Base-by-base conservation (phyloP, 345 rosid genomes). In the Pistacia atlantica region DNA sequence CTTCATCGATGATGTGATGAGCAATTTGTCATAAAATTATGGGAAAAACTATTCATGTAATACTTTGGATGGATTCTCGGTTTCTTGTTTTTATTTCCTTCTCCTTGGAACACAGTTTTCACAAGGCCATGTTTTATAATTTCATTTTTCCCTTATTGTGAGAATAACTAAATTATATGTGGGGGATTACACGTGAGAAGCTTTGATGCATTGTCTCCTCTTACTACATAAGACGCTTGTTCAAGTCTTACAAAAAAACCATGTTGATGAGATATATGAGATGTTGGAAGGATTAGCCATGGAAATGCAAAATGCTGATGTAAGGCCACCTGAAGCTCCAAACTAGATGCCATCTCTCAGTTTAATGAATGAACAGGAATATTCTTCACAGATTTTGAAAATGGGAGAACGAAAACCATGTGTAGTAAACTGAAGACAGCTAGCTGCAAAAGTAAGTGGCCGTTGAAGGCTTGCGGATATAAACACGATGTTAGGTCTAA, bases 251-350 rank as follows among this genome's bases (percentile, higher is more conserved):
- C 33, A 1, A 31, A 31, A 31, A 31, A 31, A 31, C 3, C 33
- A 31, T 31, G 3, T 31, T 31, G 33, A 31, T 25, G 25, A 89
- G 75, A 87, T 95, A 62, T 83, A 90, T 80, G 80, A 85, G 78
- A 80, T 87, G 61, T 77, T 95, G 79, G 86, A 79, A 12, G 85
- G 80, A 74, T 86, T 91, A 74, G 77, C 81, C 62, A 75, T 69
- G 80, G 90, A 86, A 78, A 89, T 86, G 89, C 88, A 83, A 84
- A 82, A 82, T 28, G 76, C 64, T 67, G 78, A 73, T 37, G 62
- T 62, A 63, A 54, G 70, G 63, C 75, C 70, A 78, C 17, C 57
- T 48, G 17, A 60, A 65, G 25, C 67, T 65, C 74, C 12, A 70
- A 42, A 65, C 10, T 20, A 17, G 52, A 5, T n/a, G 66, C 56